Evolutionary conservation across 2,329 filamentous ascomycete species (phyloP), one percentile per base, ranked within the genome.

Genomic region (Calonectria pauciramosa): DNA sequence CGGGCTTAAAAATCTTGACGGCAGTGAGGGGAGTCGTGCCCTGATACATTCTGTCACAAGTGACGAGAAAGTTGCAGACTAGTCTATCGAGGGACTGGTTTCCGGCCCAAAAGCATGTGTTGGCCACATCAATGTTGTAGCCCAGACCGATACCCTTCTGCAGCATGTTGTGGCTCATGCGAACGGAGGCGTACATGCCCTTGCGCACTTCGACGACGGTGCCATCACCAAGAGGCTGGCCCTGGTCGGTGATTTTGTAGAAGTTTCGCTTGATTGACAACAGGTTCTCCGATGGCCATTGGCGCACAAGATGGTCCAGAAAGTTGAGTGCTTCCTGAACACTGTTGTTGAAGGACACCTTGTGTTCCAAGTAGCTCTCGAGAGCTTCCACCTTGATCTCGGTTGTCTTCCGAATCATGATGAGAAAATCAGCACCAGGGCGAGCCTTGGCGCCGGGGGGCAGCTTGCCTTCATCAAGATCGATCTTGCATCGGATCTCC

Each of bases 121-220:
- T 98, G 71, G 96, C 94, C 36, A 98, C 94, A 81, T 99, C 96
- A 14, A 98, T 92, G 79, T 98, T 99, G 82, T 99, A 87, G 0
- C 94, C 92, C 8, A 99, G 88, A 11, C 91, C 91, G 32, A 91
- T 90, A 38, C 91, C 89, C 1, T 87, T 85, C 81, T 90, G 82
- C n/a, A 74, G 44, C 20, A 83, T 38, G 73, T 83, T 83, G 84
- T 95, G 89, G 60, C 93, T 94, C 28, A 96, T 90, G 52, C 96
- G 92, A 67, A 98, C 93, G 0, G 96, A 96, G 13, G 95, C 92
- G 80, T 98, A 99, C 6, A 96, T 93, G 36, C 97, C 97, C 83
- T 98, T 98, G 87, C 95, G 93, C 0, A 95, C 95, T 81, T 96
- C 92, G 3, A 97, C 71, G 89, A 92, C 70, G n/a, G 80, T 79